phyloP scores from a whole-genome alignment of 179 eudicot genomes.

The Carnegiea gigantea region DNA sequence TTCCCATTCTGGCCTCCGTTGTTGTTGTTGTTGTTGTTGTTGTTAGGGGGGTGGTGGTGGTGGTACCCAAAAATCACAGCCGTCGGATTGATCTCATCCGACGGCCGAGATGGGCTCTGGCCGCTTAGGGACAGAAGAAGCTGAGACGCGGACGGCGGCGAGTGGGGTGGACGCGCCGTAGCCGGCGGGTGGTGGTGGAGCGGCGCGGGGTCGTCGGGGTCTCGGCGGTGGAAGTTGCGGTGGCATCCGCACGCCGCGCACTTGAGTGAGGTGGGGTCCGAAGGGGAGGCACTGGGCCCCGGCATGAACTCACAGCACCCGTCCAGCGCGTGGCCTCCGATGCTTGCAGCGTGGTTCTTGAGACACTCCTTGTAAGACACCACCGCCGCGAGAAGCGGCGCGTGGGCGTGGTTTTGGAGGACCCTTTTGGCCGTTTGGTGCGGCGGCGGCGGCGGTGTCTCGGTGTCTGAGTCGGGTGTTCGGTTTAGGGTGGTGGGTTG shows the following conservation, averaged over 20 bases:
- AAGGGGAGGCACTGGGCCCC: conserved; percentile 27
- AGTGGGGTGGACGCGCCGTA: conserved; percentile 28
- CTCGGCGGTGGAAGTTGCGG: conserved; percentile 55
- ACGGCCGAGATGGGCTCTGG: conserved; percentile 26
- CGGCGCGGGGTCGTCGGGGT: conserved; percentile 41
- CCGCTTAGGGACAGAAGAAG: conserved; percentile 33
- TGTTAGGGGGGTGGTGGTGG: background rate
- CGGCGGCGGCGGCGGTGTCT: conserved; percentile 31
- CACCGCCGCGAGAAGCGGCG: conserved; percentile 5
- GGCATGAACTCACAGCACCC: conserved; percentile 56
- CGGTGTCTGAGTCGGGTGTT: conserved; percentile 32
- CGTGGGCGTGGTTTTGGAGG: conserved; percentile 17
- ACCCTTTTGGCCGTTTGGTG: conserved; percentile 13
- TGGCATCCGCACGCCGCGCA: conserved; percentile 57
- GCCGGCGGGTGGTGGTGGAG: conserved; percentile 36
- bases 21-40: background rate
- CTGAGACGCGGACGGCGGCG: conserved; percentile 32
- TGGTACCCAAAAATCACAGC: conserved; percentile 2
- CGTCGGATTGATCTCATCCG: conserved; percentile 24
- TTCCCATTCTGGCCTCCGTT: conserved; percentile 4
- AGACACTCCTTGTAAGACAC: conserved; percentile 43
- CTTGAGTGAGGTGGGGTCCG: conserved; percentile 33
- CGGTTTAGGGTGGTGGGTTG: background rate
- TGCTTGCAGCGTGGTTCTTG: conserved; percentile 49
- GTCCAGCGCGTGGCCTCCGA: conserved; percentile 47